A percentile compares a stretch with the other conserved stretches of the same genome.
These are phyloP conservation scores for Plantago elongata DNA, from an alignment of 257 asterid genomes.

Conservation along the genomic window DNA sequence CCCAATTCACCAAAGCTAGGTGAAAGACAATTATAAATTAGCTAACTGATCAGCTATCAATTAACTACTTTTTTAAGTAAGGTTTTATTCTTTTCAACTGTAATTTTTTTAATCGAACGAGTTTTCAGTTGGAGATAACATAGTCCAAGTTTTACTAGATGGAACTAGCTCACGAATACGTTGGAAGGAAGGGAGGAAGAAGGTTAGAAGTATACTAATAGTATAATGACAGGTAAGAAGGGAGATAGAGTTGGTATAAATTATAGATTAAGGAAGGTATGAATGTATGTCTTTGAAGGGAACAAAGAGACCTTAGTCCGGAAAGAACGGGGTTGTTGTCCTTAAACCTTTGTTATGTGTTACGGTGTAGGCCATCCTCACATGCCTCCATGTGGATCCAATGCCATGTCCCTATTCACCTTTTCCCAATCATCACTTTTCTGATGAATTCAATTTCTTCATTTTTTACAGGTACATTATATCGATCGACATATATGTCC, in stretches of 20 bases:
- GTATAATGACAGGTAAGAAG: not conserved
- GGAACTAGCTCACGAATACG: not conserved
- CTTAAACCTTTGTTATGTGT: not conserved
- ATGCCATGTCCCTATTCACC: not conserved
- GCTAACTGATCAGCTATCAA: too few relatives aligned
- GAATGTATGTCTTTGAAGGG: not conserved
- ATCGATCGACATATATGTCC: too few relatives aligned
- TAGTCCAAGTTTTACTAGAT: too few relatives aligned
- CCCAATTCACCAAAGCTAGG: too few relatives aligned
- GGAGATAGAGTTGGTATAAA: not conserved
- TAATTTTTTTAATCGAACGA: too few relatives aligned
- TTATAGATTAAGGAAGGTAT: not conserved
- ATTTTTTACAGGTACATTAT: too few relatives aligned
- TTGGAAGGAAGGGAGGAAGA: too few relatives aligned
- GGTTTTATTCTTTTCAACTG: too few relatives aligned
- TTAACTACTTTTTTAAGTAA: too few relatives aligned
- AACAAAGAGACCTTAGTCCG: not conserved
- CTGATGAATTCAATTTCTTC: not conserved
- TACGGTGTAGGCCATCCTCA: conserved; percentile 8
- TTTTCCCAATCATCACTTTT: not conserved
- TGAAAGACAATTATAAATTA: too few relatives aligned
- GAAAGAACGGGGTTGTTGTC: conserved; percentile 11
- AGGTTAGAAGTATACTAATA: not conserved
- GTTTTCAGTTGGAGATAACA: too few relatives aligned
- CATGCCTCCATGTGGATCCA: conserved; percentile 16